Evolutionary conservation across 2,329 filamentous ascomycete species (phyloP), one percentile per base, ranked within the genome.

Genomic region (Diaporthe citriasiana): DNA sequence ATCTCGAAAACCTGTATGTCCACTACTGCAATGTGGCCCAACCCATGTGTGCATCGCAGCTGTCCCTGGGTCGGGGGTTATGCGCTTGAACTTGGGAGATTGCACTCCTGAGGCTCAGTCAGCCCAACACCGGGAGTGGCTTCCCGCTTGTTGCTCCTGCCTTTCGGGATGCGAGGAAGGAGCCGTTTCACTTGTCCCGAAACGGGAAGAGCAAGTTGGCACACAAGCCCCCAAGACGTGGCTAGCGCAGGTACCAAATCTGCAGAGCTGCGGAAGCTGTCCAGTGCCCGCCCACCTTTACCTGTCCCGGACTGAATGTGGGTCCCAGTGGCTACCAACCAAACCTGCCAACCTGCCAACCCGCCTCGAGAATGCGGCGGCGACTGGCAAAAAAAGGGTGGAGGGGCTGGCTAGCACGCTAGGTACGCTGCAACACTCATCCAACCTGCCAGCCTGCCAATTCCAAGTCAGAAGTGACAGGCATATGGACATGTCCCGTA

Each of bases 181-280:
- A 53, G 56, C 56, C 56, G 70, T 71, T 71, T 71, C 70, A 71
- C 56, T 42, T 71, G 70, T 55, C 70, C 70, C 6, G 35, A 63
- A 33, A 27, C 25, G 56, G 56, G 33, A 55, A 66, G 45, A 68
- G 47, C 63, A 33, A n/a, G 25, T 45, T 47, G 59, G 40, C 35
- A 13, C 40, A 45, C n/a, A 59, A 17, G 12, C 50, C 45, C 17
- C 55, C 56, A 59, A 59, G 56, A 25, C 69, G 17, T 9, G 42
- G 56, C 53, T 71, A 71, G 69, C 33, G 69, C 69, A 60, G 69
- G 53, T 60, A 59, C 69, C 59, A 45, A n/a, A n/a, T n/a, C 56
- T 27, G 40, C 19, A 19, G 9, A 56, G 51, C 22, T n/a, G 30
- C 38, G 47, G 51, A 70, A 35, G 55, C 51, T 56, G 68, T 22